A percentile compares a stretch with the other conserved stretches of the same genome.
Conservation (phyloP, 768 basidiomycete species). For the Lactarius quietus region DNA sequence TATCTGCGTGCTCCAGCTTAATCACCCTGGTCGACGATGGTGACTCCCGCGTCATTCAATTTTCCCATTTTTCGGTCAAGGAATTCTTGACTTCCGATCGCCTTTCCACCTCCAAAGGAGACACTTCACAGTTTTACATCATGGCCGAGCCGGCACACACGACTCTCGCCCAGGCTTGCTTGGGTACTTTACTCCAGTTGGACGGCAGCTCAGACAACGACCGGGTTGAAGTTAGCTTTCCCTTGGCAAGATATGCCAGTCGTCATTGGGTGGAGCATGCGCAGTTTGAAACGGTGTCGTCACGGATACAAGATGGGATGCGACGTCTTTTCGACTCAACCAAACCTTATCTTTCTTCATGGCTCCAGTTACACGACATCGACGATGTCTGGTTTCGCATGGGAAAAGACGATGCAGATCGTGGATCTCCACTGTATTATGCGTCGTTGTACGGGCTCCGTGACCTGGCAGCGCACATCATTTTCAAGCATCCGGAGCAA, state of each 20-base stretch:
- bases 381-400: background rate
- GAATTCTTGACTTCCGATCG: background rate
- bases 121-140: background rate
- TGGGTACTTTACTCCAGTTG: background rate
- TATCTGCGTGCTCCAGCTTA: background rate
- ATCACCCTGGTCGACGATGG: background rate
- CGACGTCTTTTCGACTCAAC: background rate
- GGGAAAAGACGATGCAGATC: rapidly evolving
- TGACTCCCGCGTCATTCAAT: background rate
- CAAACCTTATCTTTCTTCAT: background rate
- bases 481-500: background rate
- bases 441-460: background rate
- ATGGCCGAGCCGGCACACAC: background rate
- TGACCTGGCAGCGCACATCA: background rate
- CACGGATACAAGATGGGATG: background rate
- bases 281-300: background rate
- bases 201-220: background rate
- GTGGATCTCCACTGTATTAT: background rate
- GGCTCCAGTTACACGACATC: background rate
- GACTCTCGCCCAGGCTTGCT: background rate
- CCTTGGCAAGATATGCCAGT: background rate
- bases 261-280: background rate
- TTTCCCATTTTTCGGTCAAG: background rate
- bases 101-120: background rate
- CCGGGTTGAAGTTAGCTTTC: background rate